Evolutionary conservation across 1,139 yeast genomes (phyloP), one percentile per base, ranked within the genome.

Genomic region (Diutina catenulata): DNA sequence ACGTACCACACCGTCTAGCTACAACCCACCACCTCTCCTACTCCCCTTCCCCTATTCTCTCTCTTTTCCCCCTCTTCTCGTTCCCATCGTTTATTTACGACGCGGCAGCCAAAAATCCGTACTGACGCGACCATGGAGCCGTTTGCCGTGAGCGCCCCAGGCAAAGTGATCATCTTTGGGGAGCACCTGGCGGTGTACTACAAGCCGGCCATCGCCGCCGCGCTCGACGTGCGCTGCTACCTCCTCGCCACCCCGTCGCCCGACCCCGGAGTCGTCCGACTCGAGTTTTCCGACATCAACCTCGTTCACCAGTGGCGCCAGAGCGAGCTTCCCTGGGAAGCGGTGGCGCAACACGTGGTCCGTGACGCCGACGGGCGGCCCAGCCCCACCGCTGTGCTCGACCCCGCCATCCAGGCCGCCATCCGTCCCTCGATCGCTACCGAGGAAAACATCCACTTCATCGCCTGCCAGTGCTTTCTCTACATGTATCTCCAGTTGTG

Each of bases 111-210:
- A n/a, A n/a, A n/a, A n/a, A n/a, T 21, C 23, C 23, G 8, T 6
- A 21, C 35, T 19, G 9, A 14, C 23, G 5, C 35, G 16, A 2
- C 35, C 7, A n/a, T 18, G 16, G 22, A 22, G 18, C 55, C 88
- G 3, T 84, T 87, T 55, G 61, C 76, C 41, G 84, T 86, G 2
- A 83, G 95, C 43, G 94, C 99, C 1, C 98, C 99, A 0, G 99
- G 97, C 6, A 91, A 93, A 54, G 95, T 87, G 32, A 93, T 91
- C 48, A 70, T 93, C 36, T 93, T 87, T 53, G 99, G 99, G 19
- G 98, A 91, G 53, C 99, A 91, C 53, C 84, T 97, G 2, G 97
- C 94, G 2, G 99, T 91, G 2, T 84, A 83, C 54, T 79, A 84
- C 39, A 83, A 83, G 59, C 94, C 95, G 1, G 95, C 95, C 20